Conservation (phyloP, 2,329 filamentous ascomycete species). For the Endothia cerciana region DNA sequence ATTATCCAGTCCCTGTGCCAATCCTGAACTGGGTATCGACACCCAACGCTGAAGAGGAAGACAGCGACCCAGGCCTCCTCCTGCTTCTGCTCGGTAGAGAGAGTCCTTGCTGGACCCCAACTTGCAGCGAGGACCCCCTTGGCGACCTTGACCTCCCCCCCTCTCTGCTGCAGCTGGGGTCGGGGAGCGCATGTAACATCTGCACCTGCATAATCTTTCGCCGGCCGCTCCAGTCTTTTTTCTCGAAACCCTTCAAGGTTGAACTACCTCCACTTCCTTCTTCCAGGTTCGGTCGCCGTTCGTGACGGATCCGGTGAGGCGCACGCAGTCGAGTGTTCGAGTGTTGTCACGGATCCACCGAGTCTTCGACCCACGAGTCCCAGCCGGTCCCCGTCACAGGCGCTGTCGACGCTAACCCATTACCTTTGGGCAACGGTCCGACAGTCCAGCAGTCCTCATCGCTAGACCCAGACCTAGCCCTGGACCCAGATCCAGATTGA, state of each 20-base stretch:
- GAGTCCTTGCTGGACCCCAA: constrained; percentile 1
- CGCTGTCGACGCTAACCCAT: too few species aligned
- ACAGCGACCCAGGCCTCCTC: neutral
- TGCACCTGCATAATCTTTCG: constrained; percentile 2
- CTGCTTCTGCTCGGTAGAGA: constrained; percentile 1
- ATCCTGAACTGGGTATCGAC: neutral
- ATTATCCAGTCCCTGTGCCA: neutral
- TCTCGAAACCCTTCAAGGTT: neutral
- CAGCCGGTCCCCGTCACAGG: too few species aligned
- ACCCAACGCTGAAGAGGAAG: neutral
- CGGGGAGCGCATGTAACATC: neutral
- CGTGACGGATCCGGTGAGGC: neutral
- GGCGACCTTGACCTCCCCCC: neutral
- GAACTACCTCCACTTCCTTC: neutral
- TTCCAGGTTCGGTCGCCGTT: neutral
- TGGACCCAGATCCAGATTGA: neutral
- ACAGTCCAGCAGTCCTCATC: too few species aligned
- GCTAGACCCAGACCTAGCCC: too few species aligned
- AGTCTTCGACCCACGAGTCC: too few species aligned
- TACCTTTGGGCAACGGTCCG: neutral
- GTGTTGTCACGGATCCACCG: neutral
- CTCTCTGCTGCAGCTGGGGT: neutral
- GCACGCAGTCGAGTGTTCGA: neutral
- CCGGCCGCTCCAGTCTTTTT: constrained; percentile 4
- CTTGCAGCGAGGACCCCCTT: neutral